A percentile compares a stretch with the other conserved stretches of the same genome.
Conservation (phyloP, 257 asterid species). For the Ilex aquifolium region DNA sequence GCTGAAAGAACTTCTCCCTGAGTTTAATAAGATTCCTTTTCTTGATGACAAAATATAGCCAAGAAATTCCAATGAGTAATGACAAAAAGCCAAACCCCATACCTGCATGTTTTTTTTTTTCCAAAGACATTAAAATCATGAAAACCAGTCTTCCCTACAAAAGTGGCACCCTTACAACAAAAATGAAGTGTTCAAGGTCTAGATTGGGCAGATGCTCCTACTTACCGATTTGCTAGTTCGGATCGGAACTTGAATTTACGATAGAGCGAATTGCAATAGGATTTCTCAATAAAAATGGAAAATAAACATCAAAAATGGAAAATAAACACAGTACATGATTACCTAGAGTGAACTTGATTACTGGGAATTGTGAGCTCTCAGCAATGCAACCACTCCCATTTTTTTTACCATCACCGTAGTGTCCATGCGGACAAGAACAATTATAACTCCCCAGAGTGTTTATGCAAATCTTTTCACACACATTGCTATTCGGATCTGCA, state of each 20-base stretch:
- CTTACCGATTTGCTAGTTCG: too few relatives aligned
- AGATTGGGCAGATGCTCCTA: too few relatives aligned
- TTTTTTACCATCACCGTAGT: slow-evolving; percentile 32
- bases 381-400: slow-evolving; percentile 44
- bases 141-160: too few relatives aligned
- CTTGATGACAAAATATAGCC: slow-evolving; percentile 18
- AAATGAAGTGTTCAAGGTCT: too few relatives aligned
- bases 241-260: too few relatives aligned
- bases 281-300: too few relatives aligned
- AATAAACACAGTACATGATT: not conserved
- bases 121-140: too few relatives aligned
- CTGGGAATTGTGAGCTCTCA: slow-evolving; percentile 33
- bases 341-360: slow-evolving; percentile 44
- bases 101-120: slow-evolving; percentile 12
- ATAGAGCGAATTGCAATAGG: too few relatives aligned
- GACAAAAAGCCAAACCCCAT: slow-evolving; percentile 23
- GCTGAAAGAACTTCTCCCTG: slow-evolving; percentile 33
- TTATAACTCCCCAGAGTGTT: slow-evolving; percentile 29
- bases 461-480: slow-evolving; percentile 39
- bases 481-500: slow-evolving; percentile 11
- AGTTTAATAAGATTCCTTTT: slow-evolving; percentile 22
- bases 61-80: slow-evolving; percentile 6
- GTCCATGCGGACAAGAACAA: slow-evolving; percentile 50
- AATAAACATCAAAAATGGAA: too few relatives aligned
- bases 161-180: too few relatives aligned